Evolutionary conservation across 2,329 filamentous ascomycete species (phyloP).

Genomic region (Hypoxylon sp.): DNA sequence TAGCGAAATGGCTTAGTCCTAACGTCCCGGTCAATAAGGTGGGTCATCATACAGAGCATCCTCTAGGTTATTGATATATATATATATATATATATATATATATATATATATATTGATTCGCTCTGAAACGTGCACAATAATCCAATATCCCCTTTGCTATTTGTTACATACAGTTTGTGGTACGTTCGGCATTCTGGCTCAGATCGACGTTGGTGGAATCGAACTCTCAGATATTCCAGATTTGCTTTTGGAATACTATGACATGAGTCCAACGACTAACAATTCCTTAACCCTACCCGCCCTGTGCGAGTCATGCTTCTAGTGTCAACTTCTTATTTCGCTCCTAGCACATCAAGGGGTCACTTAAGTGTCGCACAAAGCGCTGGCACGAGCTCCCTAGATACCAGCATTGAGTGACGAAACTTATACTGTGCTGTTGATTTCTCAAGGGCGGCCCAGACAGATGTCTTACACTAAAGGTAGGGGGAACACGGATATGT

Average conservation of each 20-base stretch:
- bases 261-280: constrained; percentile 12
- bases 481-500: constrained; percentile 27
- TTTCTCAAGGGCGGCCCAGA: constrained; percentile 17
- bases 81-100: too few species aligned
- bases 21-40: not conserved
- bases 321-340: constrained; percentile 31
- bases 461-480: constrained; percentile 33
- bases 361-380: constrained; percentile 7
- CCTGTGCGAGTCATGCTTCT: constrained; percentile 12
- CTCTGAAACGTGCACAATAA: constrained; percentile 27
- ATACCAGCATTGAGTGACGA: not conserved
- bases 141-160: constrained; percentile 30
- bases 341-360: constrained; percentile 2
- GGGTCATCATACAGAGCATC: constrained; percentile 8
- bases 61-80: constrained; percentile 12
- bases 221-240: constrained; percentile 15
- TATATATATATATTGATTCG: constrained; percentile 16
- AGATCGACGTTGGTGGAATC: constrained; percentile 3
- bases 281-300: constrained; percentile 6
- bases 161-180: constrained; percentile 18
- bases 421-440: constrained; percentile 1
- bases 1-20: constrained; percentile 10
- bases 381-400: constrained; percentile 14
- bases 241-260: constrained; percentile 12
- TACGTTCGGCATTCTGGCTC: constrained; percentile 31